Conservation (phyloP, 805 yeast genomes). For the Millerozyma acaciae region DNA sequence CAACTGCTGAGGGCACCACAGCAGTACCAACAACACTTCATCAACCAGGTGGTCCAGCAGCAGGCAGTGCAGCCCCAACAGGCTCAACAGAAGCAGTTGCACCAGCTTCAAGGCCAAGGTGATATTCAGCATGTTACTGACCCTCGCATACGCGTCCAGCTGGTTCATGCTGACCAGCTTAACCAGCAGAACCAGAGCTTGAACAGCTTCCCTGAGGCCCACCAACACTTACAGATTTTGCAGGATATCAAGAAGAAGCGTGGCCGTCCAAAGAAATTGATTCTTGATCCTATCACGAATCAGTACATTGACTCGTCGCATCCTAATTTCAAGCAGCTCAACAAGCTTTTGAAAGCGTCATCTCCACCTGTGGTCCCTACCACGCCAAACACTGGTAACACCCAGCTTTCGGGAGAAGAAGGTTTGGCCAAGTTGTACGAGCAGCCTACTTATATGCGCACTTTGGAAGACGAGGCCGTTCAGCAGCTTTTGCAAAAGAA, state of each 20-base stretch:
- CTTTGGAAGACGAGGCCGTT: constrained; percentile 29
- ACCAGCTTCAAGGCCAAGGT: no score
- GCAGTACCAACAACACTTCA: no score
- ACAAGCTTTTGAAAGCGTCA: constrained; percentile 19
- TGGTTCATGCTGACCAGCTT: constrained; percentile 5
- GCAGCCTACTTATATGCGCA: constrained; percentile 28
- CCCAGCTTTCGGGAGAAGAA: constrained; percentile 1
- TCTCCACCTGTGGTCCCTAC: background rate
- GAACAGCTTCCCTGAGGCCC: constrained; percentile 1
- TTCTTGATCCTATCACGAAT: constrained; percentile 40
- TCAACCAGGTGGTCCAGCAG: no score
- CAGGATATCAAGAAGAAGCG: constrained; percentile 30
- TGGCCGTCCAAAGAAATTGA: constrained; percentile 40
- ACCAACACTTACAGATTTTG: constrained; percentile 5
- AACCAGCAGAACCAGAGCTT: constrained; percentile 4
- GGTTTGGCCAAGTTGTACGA: constrained; percentile 18
- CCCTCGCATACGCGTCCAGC: constrained; percentile 5
- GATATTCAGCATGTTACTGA: no score
- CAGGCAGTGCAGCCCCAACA: no score
- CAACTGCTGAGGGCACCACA: no score
- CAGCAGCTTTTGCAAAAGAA: constrained; percentile 35
- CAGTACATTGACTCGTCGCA: constrained; percentile 39
- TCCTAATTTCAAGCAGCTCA: constrained; percentile 39
- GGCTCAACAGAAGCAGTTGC: no score
- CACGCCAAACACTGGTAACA: background rate